These are phyloP conservation scores for Teunomyces panamensis DNA, from an alignment of 805 yeast genomes.

Conservation along the genomic window DNA sequence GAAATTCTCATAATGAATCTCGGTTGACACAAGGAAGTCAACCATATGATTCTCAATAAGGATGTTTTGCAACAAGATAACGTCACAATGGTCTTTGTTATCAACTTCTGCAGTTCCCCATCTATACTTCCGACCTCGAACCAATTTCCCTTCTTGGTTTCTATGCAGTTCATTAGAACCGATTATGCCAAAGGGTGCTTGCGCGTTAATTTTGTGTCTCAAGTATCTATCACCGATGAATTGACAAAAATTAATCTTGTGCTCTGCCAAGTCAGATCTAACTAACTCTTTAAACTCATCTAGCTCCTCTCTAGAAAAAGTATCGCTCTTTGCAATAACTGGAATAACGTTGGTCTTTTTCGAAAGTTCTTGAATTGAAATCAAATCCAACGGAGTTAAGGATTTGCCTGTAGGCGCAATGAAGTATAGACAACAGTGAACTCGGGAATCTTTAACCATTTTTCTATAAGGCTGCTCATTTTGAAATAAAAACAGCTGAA, in stretches of 20 bases:
- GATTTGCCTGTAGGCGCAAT: constrained; percentile 57
- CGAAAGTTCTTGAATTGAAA: constrained; percentile 33
- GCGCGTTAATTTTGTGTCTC: constrained; percentile 28
- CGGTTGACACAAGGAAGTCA: constrained; percentile 75
- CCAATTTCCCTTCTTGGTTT: constrained; percentile 23
- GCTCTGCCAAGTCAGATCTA: constrained; percentile 17
- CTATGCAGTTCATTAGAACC: constrained; percentile 50
- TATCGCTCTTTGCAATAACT: constrained; percentile 37
- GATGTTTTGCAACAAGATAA: constrained; percentile 57
- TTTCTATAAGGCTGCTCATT: constrained; percentile 48
- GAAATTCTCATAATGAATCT: constrained; percentile 70
- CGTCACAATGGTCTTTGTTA: constrained; percentile 75
- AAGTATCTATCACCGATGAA: constrained; percentile 24
- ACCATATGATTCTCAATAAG: constrained; percentile 70
- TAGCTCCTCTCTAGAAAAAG: constrained; percentile 26
- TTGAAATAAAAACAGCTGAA: constrained; percentile 62
- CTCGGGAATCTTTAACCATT: constrained; percentile 54
- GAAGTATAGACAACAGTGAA: constrained; percentile 85
- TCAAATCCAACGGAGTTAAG: constrained; percentile 34
- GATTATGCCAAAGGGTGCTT: constrained; percentile 70
- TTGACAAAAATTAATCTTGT: constrained; percentile 31
- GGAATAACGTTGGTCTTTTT: constrained; percentile 38
- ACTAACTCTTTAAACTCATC: constrained; percentile 22
- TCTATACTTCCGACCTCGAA: constrained; percentile 62
- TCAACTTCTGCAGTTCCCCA: constrained; percentile 92